Conservation (phyloP, 345 rosid species). For the Anacardium occidentale region DNA sequence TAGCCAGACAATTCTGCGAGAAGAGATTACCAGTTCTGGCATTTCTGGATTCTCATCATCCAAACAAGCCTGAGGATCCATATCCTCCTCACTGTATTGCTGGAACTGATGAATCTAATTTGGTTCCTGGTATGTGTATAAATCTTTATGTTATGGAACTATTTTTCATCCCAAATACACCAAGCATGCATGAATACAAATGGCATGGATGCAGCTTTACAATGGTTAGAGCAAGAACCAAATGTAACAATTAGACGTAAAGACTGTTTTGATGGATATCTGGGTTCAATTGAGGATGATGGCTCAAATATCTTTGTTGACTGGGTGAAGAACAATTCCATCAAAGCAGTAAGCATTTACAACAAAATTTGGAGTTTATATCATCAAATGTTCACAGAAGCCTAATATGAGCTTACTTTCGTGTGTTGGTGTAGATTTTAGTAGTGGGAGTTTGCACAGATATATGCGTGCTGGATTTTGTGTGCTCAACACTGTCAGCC, state of each 20-base stretch:
- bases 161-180: neutral
- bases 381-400: no score
- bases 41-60: slow-evolving; percentile 40
- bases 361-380: neutral
- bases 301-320: slow-evolving; percentile 51
- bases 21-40: slow-evolving; percentile 37
- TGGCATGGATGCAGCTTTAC: slow-evolving; percentile 28
- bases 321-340: slow-evolving; percentile 45
- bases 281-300: slow-evolving; percentile 51
- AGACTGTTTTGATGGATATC: slow-evolving; percentile 52
- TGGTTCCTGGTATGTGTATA: slow-evolving; percentile 30
- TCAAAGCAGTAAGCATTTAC: slow-evolving; percentile 36
- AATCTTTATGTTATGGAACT: neutral
- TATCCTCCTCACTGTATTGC: slow-evolving; percentile 41
- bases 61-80: slow-evolving; percentile 41
- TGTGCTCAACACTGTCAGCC: slow-evolving; percentile 51
- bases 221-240: slow-evolving; percentile 48
- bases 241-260: slow-evolving; percentile 45
- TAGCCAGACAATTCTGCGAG: slow-evolving; percentile 36
- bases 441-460: slow-evolving; percentile 66
- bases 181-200: neutral
- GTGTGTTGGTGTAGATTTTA: slow-evolving; percentile 38
- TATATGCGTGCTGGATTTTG: slow-evolving; percentile 63
- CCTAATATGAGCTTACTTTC: neutral
- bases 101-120: slow-evolving; percentile 40